Evolutionary conservation across 2,329 filamentous ascomycete species (phyloP).

Genomic region (Teratosphaeria epicoccoides): DNA sequence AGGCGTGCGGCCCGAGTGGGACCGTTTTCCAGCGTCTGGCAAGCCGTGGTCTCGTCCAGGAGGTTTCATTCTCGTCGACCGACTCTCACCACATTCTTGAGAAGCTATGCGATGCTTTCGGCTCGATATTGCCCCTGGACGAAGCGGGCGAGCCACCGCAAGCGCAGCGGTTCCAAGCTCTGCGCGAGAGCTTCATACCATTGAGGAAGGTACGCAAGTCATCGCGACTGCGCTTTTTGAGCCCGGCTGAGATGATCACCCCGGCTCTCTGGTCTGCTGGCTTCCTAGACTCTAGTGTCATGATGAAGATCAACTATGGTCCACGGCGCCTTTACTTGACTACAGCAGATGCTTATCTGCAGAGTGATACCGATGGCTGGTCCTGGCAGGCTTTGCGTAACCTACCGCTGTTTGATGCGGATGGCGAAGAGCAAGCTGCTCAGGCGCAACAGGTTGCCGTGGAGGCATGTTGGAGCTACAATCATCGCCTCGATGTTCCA

Average conservation of each 20-base stretch:
- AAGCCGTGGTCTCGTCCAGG: constrained; percentile 61
- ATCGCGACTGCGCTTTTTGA: constrained; percentile 59
- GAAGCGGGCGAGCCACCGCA: constrained; percentile 17
- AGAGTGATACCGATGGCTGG: constrained; percentile 53
- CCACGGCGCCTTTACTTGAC: constrained; percentile 63
- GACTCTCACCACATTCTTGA: constrained; percentile 59
- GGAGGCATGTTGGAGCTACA: constrained; percentile 53
- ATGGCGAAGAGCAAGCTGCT: constrained; percentile 49
- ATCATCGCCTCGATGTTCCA: constrained; percentile 52
- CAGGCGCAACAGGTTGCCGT: constrained; percentile 34
- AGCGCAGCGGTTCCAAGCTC: constrained; percentile 44
- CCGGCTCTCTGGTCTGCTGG: constrained; percentile 59
- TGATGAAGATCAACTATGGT: constrained; percentile 55
- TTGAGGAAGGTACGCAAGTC: constrained; percentile 67
- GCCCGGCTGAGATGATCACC: constrained; percentile 61
- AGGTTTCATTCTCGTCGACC: constrained; percentile 49
- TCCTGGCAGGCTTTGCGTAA: constrained; percentile 60
- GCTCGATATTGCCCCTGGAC: constrained; percentile 30
- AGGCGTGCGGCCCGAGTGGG: constrained; percentile 54
- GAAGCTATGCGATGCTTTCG: constrained; percentile 54
- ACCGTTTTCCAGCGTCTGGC: constrained; percentile 59
- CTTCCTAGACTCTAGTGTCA: constrained; percentile 58
- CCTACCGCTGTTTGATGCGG: constrained; percentile 38
- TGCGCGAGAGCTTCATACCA: constrained; percentile 62
- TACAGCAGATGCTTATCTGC: constrained; percentile 62